A percentile compares a stretch with the other conserved stretches of the same genome.
Evolutionary conservation across 202 grass and related monocot genomes (phyloP).

Genomic region (Setaria viridis): DNA sequence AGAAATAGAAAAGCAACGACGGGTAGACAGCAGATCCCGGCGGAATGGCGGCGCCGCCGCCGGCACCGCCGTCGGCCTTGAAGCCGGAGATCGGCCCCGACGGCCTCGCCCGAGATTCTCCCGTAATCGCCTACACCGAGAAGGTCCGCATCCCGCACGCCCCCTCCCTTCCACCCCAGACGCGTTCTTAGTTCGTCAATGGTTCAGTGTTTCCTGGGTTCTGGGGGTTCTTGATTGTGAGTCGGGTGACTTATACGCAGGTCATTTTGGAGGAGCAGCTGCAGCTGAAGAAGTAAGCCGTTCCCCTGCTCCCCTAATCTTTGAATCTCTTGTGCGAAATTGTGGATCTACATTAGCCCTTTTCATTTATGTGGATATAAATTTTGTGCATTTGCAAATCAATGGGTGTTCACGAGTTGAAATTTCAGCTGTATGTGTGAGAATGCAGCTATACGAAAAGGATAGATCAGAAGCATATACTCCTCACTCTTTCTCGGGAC

Average conservation of each 20-base stretch:
- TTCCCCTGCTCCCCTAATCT: conserved; percentile 12
- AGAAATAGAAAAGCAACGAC: too few relatives aligned
- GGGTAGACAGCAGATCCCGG: conserved; percentile 32
- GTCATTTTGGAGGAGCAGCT: conserved; percentile 59
- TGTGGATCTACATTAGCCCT: conserved; percentile 41
- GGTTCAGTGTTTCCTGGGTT: conserved; percentile 16
- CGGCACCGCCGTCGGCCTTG: conserved; percentile 42
- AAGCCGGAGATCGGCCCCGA: conserved; percentile 86
- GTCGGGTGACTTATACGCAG: conserved; percentile 42
- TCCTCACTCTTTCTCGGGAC: neutral
- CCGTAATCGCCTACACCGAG: conserved; percentile 92
- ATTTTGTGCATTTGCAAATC: conserved; percentile 1
- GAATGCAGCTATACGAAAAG: neutral
- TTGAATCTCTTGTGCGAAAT: conserved; percentile 30
- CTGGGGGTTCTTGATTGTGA: conserved; percentile 26
- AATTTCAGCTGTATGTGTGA: conserved; percentile 3
- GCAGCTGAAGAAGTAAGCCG: conserved; percentile 58
- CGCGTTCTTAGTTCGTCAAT: conserved; percentile 15
- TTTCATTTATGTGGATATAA: conserved; percentile 24
- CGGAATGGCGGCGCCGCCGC: conserved; percentile 61
- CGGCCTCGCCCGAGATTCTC: conserved; percentile 70
- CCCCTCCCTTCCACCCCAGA: neutral
- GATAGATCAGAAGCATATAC: neutral
- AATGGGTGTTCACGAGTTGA: conserved; percentile 8
- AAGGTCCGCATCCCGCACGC: conserved; percentile 60